phyloP scores from a whole-genome alignment of 306 rosid genomes.

The Quillaja saponaria region DNA sequence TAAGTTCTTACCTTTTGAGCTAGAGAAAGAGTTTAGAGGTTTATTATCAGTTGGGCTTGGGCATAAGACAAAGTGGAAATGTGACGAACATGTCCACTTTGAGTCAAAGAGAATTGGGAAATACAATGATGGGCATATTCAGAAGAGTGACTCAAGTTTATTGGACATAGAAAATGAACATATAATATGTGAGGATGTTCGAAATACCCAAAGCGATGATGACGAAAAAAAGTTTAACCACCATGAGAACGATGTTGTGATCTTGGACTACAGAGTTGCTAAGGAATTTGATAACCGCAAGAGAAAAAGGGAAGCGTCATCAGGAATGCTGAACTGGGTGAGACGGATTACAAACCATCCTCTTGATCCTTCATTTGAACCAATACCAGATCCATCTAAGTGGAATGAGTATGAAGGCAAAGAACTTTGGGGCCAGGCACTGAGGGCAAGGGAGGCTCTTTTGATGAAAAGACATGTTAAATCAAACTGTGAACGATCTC shows the following conservation, averaged over 20 bases:
- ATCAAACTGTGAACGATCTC: conserved; percentile 45
- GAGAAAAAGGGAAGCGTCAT: conserved; percentile 63
- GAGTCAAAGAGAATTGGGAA: conserved; percentile 36
- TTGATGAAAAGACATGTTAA: conserved; percentile 34
- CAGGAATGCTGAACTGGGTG: conserved; percentile 75
- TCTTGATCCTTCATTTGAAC: conserved; percentile 44
- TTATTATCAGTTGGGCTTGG: conserved; percentile 37
- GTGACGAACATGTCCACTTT: conserved; percentile 30
- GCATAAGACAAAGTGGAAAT: conserved; percentile 31
- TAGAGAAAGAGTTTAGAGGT: conserved; percentile 50
- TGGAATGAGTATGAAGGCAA: conserved; percentile 52
- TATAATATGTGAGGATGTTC: conserved; percentile 26
- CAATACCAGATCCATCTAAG: conserved; percentile 57
- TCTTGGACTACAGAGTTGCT: conserved; percentile 30
- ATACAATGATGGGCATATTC: conserved; percentile 30
- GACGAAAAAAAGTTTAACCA: conserved; percentile 20
- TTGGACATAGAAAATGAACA: conserved; percentile 28
- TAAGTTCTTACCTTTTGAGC: conserved; percentile 43
- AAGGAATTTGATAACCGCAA: conserved; percentile 36
- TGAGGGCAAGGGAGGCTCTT: conserved; percentile 57
- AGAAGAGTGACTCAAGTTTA: conserved; percentile 29
- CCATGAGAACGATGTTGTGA: conserved; percentile 20
- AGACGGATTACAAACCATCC: conserved; percentile 52
- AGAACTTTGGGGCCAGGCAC: conserved; percentile 53
- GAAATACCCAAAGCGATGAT: conserved; percentile 17